Base-by-base conservation (phyloP, 345 rosid species). In the Citrus glauca region DNA sequence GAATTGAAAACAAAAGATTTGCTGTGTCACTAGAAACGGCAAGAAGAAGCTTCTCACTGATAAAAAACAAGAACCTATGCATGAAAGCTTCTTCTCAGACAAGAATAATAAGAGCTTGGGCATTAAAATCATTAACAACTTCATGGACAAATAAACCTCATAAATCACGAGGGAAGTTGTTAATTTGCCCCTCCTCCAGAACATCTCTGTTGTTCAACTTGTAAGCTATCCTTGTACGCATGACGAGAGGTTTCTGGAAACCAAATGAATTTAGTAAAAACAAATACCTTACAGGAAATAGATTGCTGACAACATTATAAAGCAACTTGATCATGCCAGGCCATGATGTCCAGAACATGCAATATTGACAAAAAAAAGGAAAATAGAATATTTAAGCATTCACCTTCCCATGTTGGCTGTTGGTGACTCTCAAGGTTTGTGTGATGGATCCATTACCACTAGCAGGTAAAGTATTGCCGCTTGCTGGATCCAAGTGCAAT, bases 361-460 rank as follows among this genome's bases (percentile, higher is more conserved):
- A 69, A 76, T 32, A 73, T 38, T 16, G 32, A 19, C 32, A 75
- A 35, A 60, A 30, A 17, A 4, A 4, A 17, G 2, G 17, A 19
- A 24, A 7, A 76, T 63, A 37, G 57, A 71, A 59, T 60, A 70
- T 8, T 68, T 48, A 38, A 30, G 45, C 27, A 9, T 56, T 60
- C 89, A 96, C 99, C 99, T 92, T 96, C 81, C 98, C 97, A n/a
- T 96, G 97, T 84, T 92, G 99, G 86, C 91, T 94, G 88, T 96
- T 96, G 40, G 92, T 89, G 71, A 96, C 95, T 76, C 82, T 91
- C 85, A 94, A 84, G 59, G 59, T 89, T 81, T 94, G 99, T 27
- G 82, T 87, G 71, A 94, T 84, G 64, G 84, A 87, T 66, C 89
- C 93, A 76, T 77, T 87, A 79, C 92, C 88, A 65, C 86, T 86